A percentile compares a stretch with the other conserved stretches of the same genome.
These are phyloP conservation scores for Colletotrichum sp. DNA, from an alignment of 2,329 filamentous ascomycete genomes.

Conservation along the genomic window DNA sequence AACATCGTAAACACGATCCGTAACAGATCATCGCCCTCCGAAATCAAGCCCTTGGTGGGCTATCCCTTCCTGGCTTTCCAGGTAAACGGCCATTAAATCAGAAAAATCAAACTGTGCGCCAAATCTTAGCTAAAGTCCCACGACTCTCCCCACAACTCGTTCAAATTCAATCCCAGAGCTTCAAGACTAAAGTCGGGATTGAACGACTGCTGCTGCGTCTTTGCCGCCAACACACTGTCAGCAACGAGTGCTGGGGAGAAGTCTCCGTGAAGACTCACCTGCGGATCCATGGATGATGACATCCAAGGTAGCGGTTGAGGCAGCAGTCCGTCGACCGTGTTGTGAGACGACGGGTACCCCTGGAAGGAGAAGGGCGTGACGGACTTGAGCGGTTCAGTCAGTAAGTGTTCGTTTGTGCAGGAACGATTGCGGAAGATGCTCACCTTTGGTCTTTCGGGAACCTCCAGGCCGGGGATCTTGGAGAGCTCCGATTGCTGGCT, in stretches of 20 bases:
- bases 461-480: conserved; percentile 33
- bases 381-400: conserved; percentile 35
- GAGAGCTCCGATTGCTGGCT: conserved; percentile 31
- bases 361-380: conserved; percentile 45
- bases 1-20: conserved; percentile 5
- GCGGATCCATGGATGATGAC: conserved; percentile 30
- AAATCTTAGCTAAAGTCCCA: conserved; percentile 43
- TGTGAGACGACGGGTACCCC: conserved; percentile 18
- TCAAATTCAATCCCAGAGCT: conserved; percentile 57
- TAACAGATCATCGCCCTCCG: not conserved
- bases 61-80: not conserved
- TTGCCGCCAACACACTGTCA: conserved; percentile 23
- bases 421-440: not conserved
- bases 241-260: conserved; percentile 20
- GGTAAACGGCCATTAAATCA: not conserved
- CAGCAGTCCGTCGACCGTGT: conserved; percentile 21
- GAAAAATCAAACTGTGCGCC: not conserved
- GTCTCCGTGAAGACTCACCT: conserved; percentile 21
- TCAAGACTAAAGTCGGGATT: conserved; percentile 61
- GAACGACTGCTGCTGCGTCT: conserved; percentile 37
- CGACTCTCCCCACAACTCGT: conserved; percentile 60
- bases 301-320: conserved; percentile 37
- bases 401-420: not conserved
- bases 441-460: conserved; percentile 46
- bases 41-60: not conserved